Base-by-base conservation (phyloP, 331 rosid species). In the Saraca asoca region DNA sequence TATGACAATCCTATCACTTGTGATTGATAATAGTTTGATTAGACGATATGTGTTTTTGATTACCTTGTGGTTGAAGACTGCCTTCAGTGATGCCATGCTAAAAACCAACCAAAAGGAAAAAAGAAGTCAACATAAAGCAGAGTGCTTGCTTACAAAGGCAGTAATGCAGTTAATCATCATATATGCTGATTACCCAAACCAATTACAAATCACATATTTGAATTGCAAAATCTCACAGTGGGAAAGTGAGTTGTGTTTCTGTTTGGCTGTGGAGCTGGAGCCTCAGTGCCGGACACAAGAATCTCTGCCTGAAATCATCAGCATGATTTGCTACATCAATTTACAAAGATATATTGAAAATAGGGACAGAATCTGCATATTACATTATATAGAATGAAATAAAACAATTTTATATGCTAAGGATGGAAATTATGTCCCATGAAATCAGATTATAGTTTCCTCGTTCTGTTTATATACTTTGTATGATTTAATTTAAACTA, bases 21-120 rank as follows among this genome's bases (percentile, higher is more conserved):
- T 24, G 31, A 24, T 24, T 24, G 31, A 1, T 24, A n/a, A n/a
- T n/a, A n/a, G n/a, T n/a, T n/a, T n/a, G n/a, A n/a, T n/a, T n/a
- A n/a, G n/a, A n/a, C n/a, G 31, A 24, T 24, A 13, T 1, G 7
- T 55, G 10, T 67, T 29, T 13, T 39, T 5, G 5, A 52, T 5
- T 45, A 80, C 85, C 85, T 64, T 72, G 74, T 57, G 85, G 85
- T 50, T 76, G 78, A 57, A 80, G 81, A 48, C 85, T 80, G 17
- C 85, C 85, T 68, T 76, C 85, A 12, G 85, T 76, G 41, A 0
- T 72, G 38, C 85, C 85, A 13, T 58, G 79, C 85, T 80, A 76
- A 65, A 72, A 75, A 13, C 49, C 69, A 71, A 15, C 3, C 11
- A 38, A 12, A 55, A 66, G 75, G 14, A 66, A 55, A 73, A 14